A percentile compares a stretch with the other conserved stretches of the same genome.
phyloP scores from a whole-genome alignment of 2,329 filamentous ascomycete species.

The Phialemonium atrogriseum region DNA sequence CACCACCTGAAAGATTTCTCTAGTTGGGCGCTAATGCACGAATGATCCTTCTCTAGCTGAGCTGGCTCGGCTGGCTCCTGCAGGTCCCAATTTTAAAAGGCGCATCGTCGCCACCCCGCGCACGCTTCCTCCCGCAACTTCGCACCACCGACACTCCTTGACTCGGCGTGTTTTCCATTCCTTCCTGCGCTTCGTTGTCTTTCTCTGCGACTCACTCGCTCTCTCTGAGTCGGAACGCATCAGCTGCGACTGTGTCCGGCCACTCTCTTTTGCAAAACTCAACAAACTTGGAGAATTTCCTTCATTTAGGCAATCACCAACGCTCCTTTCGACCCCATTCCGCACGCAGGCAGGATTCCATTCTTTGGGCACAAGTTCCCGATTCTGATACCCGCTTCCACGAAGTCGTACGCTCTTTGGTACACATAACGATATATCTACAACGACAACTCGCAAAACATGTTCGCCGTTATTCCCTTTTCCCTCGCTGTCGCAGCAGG shows the following conservation, averaged over 20 bases:
- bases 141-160: neutral
- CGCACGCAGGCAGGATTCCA: slow-evolving; percentile 1
- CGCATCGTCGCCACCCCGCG: neutral
- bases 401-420: no score
- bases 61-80: neutral
- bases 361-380: neutral
- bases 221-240: no score
- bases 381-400: neutral
- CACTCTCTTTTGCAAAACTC: slow-evolving; percentile 1
- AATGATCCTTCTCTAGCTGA: neutral
- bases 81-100: neutral
- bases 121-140: neutral
- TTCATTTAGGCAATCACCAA: slow-evolving; percentile 1
- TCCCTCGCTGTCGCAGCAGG: slow-evolving; percentile 4
- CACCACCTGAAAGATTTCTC: slow-evolving; percentile 1
- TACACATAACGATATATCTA: no score
- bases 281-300: no score
- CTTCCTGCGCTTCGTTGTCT: slow-evolving; percentile 1
- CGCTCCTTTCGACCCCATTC: neutral
- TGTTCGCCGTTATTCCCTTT: neutral
- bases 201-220: neutral
- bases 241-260: no score
- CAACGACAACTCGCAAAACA: neutral
- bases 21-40: neutral
- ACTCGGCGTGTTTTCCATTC: slow-evolving; percentile 1